These are phyloP conservation scores for Peniophora sp. DNA, from an alignment of 1,284 basidiomycete genomes.

Conservation along the genomic window DNA sequence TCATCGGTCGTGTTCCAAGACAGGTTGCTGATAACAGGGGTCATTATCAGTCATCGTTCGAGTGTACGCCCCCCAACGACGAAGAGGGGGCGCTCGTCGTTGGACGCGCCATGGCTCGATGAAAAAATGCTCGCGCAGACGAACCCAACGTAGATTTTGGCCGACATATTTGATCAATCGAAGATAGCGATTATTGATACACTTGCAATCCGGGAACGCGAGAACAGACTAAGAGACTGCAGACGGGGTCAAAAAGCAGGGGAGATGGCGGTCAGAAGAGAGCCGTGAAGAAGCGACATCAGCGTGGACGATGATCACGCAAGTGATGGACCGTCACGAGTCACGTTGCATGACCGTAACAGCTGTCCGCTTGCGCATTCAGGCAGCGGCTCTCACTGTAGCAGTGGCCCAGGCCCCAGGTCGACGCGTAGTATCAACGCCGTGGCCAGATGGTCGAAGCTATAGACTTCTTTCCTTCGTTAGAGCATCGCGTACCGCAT, in stretches of 20 bases:
- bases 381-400: too few relatives aligned
- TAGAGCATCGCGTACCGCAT: too few relatives aligned
- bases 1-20: slow-evolving; percentile 95
- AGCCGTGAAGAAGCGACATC: too few relatives aligned
- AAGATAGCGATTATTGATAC: slow-evolving; percentile 4
- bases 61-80: slow-evolving; percentile 11
- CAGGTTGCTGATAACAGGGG: slow-evolving; percentile 62
- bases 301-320: too few relatives aligned
- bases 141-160: slow-evolving; percentile 85
- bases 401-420: too few relatives aligned
- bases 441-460: too few relatives aligned
- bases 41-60: slow-evolving; percentile 21
- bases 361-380: too few relatives aligned
- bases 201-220: slow-evolving; percentile 7
- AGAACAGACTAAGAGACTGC: slow-evolving; percentile 14
- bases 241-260: too few relatives aligned
- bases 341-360: too few relatives aligned
- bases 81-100: neutral
- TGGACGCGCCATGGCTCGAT: slow-evolving; percentile 4
- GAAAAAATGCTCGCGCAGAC: slow-evolving; percentile 22
- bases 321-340: too few relatives aligned
- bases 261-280: slow-evolving; percentile 6
- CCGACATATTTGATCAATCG: slow-evolving; percentile 41
- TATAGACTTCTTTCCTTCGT: too few relatives aligned
- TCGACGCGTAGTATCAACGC: too few relatives aligned